Base-by-base conservation (phyloP, 768 basidiomycete genomes). In the Austroboletus festivus region DNA sequence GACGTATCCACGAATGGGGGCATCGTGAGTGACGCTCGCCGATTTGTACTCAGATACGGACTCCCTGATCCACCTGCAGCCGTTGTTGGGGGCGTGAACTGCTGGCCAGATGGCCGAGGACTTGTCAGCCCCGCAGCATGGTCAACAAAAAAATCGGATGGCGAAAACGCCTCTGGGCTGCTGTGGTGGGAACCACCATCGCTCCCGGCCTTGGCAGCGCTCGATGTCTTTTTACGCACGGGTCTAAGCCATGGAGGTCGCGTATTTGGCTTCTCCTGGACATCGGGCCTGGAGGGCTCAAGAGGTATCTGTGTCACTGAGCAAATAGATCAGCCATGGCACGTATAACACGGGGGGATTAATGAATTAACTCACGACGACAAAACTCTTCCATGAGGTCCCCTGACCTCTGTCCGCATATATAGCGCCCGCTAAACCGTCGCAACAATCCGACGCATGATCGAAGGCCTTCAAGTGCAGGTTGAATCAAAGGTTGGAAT, bases 311-410 rank as follows among this genome's bases (percentile, higher is more conserved):
- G 85, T 3, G 90, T 91, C 58, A 87, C 85, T 88, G 57, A 54
- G 22, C 38, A 46, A 49, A 46, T 4, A 44, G 38, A 40, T 62
- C 11, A 55, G 60, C 23, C 45, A 47, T 38, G 24, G 44, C 38
- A 24, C 23, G 42, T 20, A 5, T 12, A 21, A 13, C 19, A 42
- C 30, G 34, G 38, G 24, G 23, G 31, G 10, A 21, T 8, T 24
- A n/a, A 16, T 19, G 47, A 35, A 51, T 45, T n/a, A 15, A 73
- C 73, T 67, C 53, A 86, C 91, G 69, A 64, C 93, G 82, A 71
- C 93, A 95, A 66, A 94, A 93, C 66, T 95, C 93, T 62, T 95
- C 93, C 79, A 96, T 86, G 37, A 95, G 77, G 68, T 95, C 93
- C 23, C 92, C 91, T 39, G 88, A 91, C 44, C 93, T 75, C 37